Conservation (phyloP, 108 stramenopile genomes). For the Mayamaea pseudoterrestris region DNA sequence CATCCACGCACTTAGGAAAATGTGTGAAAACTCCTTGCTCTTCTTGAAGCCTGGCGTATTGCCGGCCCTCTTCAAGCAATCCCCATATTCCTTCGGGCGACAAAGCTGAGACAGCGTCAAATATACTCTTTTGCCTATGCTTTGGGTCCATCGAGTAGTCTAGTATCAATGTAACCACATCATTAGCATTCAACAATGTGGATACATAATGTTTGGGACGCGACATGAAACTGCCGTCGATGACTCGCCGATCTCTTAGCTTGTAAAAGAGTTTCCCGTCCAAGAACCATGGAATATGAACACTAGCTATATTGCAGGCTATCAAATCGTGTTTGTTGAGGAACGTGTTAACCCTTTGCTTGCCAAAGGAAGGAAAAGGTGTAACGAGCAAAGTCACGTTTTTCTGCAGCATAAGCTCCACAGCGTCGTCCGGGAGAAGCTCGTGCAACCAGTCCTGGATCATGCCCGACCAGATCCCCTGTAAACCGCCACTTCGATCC, state of each 20-base stretch:
- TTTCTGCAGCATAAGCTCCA: slow-evolving; percentile 9
- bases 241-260: slow-evolving; percentile 41
- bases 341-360: slow-evolving; percentile 35
- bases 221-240: slow-evolving; percentile 73
- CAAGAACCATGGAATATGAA: slow-evolving; percentile 86
- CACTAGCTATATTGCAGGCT: slow-evolving; percentile 79
- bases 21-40: slow-evolving; percentile 33
- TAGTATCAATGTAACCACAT: slow-evolving; percentile 15
- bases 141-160: slow-evolving; percentile 61
- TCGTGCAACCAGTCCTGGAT: slow-evolving; percentile 76
- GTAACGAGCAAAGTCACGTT: slow-evolving; percentile 48
- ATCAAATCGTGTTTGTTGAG: slow-evolving; percentile 59
- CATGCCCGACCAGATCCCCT: slow-evolving; percentile 81
- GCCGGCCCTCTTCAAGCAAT: slow-evolving; percentile 55
- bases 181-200: not conserved
- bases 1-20: slow-evolving; percentile 4
- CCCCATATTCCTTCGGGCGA: slow-evolving; percentile 54
- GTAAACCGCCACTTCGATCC: slow-evolving; percentile 66
- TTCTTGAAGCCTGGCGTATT: slow-evolving; percentile 45
- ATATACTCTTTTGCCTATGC: slow-evolving; percentile 13
- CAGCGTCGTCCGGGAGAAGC: slow-evolving; percentile 57
- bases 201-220: slow-evolving; percentile 33
- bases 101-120: slow-evolving; percentile 47
- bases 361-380: slow-evolving; percentile 39
- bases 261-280: slow-evolving; percentile 52